Evolutionary conservation across 176 grass and related monocot species (phyloP), one percentile per base, ranked within the genome.

Genomic region (Olyra latifolia): DNA sequence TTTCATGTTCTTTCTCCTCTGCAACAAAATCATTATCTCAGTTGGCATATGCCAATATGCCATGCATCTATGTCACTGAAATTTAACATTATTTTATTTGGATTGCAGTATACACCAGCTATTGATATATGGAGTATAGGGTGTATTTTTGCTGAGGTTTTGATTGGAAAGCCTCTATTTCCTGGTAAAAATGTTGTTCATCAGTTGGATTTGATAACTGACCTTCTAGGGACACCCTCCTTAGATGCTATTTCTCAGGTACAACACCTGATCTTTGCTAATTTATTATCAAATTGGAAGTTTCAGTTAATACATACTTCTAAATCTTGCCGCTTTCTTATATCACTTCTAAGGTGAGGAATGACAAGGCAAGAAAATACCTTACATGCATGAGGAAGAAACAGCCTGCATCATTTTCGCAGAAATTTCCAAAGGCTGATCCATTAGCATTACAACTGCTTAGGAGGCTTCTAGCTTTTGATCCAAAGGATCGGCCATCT

Each of bases 151-250:
- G 83, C 83, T 0, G 83, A 85, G 83, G 83, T 85, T 4, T 70
- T 85, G 83, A 78, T 78, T 44, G 83, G 83, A 42, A 85, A 85
- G 66, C 83, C 83, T 71, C 57, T 85, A 1, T 85, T 85, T 85
- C 83, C 83, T 71, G 83, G 83, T 71, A 85, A 85, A 78, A 85
- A 85, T 85, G 83, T 85, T 62, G 83, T 85, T 85, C 83, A 85
- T 12, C 83, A 85, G 75, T 77, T 85, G 66, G 83, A 85, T 78
- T 72, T 85, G 75, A 85, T 85, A 71, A 85, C 83, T 62, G 83
- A 85, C 78, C 44, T 85, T 78, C 44, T 85, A 23, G 83, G 83
- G 14, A 85, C 83, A 53, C 83, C 83, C 24, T 71, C 83, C 8
- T 62, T 85, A 42, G 83, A 85, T 54, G 75, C 83, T 72, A 85